Conservation (phyloP, 2,329 filamentous ascomycete species). For the Drechslera avenae region DNA sequence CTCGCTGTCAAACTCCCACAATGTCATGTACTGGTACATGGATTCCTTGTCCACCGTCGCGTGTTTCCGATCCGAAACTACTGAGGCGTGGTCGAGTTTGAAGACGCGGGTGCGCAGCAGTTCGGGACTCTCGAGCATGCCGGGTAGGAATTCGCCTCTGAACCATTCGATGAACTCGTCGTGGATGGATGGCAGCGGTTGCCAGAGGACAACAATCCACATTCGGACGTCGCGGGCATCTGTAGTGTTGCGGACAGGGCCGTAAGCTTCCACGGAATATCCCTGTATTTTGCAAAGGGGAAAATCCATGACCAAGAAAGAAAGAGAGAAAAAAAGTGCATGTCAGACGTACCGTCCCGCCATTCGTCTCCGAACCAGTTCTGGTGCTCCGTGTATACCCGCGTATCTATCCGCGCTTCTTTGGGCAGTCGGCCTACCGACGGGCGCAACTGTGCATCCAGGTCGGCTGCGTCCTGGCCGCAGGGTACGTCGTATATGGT, state of each 20-base stretch:
- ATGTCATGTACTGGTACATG: constrained; percentile 21
- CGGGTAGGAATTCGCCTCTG: constrained; percentile 14
- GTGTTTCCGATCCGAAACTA: constrained; percentile 6
- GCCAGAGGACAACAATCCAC: constrained; percentile 20
- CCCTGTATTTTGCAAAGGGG: too few relatives aligned
- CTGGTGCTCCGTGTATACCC: constrained; percentile 13
- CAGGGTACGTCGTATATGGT: constrained; percentile 19
- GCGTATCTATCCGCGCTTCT: constrained; percentile 12
- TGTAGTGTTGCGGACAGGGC: not conserved
- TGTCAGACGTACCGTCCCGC: constrained; percentile 13
- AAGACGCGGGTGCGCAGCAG: constrained; percentile 20
- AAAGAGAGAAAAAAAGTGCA: too few relatives aligned
- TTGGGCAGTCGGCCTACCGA: constrained; percentile 5
- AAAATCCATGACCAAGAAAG: too few relatives aligned
- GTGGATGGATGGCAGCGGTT: constrained; percentile 8
- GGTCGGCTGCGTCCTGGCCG: constrained; percentile 6
- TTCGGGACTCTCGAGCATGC: constrained; percentile 22
- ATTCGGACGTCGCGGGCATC: constrained; percentile 18
- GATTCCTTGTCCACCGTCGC: constrained; percentile 2
- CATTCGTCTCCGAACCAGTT: constrained; percentile 17
- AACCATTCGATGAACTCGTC: constrained; percentile 23
- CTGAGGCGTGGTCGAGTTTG: constrained; percentile 17
- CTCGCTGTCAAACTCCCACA: constrained; percentile 23
- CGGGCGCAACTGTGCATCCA: constrained; percentile 14
- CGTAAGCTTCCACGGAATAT: constrained; percentile 1